Percentiles rank a stretch among this genome's conserved stretches.
phyloP scores from a whole-genome alignment of 2,329 filamentous ascomycete species.

The Beauveria pseudobassiana region DNA sequence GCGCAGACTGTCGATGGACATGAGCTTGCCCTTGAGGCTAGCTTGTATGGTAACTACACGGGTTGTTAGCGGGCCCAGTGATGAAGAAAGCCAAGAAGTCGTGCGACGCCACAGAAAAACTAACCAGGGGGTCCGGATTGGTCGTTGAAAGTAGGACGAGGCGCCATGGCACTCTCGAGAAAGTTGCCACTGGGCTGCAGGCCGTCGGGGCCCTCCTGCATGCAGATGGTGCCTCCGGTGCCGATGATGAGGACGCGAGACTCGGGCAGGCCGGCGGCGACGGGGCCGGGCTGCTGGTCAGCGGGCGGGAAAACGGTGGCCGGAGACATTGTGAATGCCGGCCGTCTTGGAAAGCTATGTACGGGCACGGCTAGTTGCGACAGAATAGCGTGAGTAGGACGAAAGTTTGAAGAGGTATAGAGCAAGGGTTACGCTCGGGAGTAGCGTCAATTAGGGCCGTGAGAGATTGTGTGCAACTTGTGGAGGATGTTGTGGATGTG shows the following conservation, averaged over 20 bases:
- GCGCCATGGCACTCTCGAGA: slow-evolving; percentile 72
- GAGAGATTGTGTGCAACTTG: background rate
- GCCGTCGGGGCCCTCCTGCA: slow-evolving; percentile 74
- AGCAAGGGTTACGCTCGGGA: background rate
- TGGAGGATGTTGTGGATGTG: background rate
- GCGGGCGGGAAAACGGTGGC: slow-evolving; percentile 11
- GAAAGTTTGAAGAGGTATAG: background rate
- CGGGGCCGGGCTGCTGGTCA: slow-evolving; percentile 4
- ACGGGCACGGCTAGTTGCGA: background rate
- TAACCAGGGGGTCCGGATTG: slow-evolving; percentile 23
- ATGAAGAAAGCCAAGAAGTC: too few species aligned
- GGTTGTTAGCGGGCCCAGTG: slow-evolving; percentile 1
- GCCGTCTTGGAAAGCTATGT: background rate
- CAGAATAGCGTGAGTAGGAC: background rate
- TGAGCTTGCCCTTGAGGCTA: slow-evolving; percentile 39
- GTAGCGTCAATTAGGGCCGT: background rate
- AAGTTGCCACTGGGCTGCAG: slow-evolving; percentile 76
- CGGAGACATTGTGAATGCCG: slow-evolving; percentile 15
- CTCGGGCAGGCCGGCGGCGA: slow-evolving; percentile 47
- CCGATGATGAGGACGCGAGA: slow-evolving; percentile 83
- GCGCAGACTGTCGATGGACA: slow-evolving; percentile 59
- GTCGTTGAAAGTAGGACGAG: slow-evolving; percentile 81
- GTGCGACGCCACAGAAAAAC: slow-evolving; percentile 5
- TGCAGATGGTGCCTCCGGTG: slow-evolving; percentile 86
- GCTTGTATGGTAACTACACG: slow-evolving; percentile 41